These are phyloP conservation scores for Botrytis sinoallii DNA, from an alignment of 2,329 filamentous ascomycete genomes.

Conservation along the genomic window DNA sequence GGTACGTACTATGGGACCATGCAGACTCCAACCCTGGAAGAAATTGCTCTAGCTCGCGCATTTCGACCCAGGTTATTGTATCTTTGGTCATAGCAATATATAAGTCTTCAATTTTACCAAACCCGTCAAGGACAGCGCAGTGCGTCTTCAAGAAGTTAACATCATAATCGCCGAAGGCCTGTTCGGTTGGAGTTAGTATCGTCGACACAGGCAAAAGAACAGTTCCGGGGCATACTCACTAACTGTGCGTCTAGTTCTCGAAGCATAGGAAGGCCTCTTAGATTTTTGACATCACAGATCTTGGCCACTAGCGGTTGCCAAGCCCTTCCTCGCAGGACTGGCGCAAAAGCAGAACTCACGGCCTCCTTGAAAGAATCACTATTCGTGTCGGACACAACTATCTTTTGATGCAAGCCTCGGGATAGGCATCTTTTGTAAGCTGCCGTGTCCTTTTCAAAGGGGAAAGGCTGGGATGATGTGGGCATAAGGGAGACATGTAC, in stretches of 20 bases:
- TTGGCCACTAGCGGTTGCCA: slow-evolving; percentile 60
- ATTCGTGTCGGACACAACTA: slow-evolving; percentile 51
- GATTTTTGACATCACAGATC: slow-evolving; percentile 53
- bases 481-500: slow-evolving; percentile 59
- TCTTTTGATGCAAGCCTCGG: slow-evolving; percentile 56
- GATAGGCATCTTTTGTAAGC: slow-evolving; percentile 61
- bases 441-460: slow-evolving; percentile 59
- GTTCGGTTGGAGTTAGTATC: background rate
- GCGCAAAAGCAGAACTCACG: slow-evolving; percentile 49
- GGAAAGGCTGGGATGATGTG: slow-evolving; percentile 52
- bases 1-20: slow-evolving; percentile 51
- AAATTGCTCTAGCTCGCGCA: slow-evolving; percentile 48
- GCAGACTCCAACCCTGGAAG: slow-evolving; percentile 52
- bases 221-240: slow-evolving; percentile 33
- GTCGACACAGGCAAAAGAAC: background rate
- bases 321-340: slow-evolving; percentile 47
- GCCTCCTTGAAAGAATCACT: slow-evolving; percentile 49
- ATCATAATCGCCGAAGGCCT: slow-evolving; percentile 41
- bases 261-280: slow-evolving; percentile 58
- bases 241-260: slow-evolving; percentile 49
- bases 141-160: slow-evolving; percentile 50
- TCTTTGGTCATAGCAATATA: slow-evolving; percentile 57
- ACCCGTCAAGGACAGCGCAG: slow-evolving; percentile 54
- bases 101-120: slow-evolving; percentile 55
- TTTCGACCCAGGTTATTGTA: slow-evolving; percentile 51